Evolutionary conservation across 78 protist species (phyloP).

Genomic region (Isochrysis galbana): DNA sequence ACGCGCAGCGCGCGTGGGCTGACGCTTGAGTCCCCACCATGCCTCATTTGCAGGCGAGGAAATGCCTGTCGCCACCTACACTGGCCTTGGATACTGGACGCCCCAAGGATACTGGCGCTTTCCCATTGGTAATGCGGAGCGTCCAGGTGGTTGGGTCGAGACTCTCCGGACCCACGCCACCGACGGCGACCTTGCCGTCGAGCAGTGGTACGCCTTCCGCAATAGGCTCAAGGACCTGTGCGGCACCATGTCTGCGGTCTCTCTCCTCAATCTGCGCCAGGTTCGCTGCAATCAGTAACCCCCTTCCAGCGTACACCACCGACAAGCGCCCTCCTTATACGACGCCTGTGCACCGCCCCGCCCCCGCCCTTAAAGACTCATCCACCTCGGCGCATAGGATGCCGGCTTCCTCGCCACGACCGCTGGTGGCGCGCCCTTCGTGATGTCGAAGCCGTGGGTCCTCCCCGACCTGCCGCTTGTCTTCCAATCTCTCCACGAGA

Average conservation of each 20-base stretch:
- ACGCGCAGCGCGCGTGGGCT: too few species aligned
- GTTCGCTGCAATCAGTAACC: too few species aligned
- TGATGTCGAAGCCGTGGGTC: background rate
- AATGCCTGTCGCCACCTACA: background rate
- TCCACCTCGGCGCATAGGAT: too few species aligned
- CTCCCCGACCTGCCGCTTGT: background rate
- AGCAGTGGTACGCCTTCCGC: conserved; percentile 3
- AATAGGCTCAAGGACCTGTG: background rate
- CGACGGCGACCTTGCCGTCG: too few species aligned
- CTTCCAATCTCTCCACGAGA: conserved; percentile 20
- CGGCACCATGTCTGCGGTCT: background rate
- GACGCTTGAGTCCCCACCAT: too few species aligned
- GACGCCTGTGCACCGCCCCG: too few species aligned
- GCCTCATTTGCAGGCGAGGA: background rate
- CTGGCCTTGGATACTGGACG: conserved; percentile 12
- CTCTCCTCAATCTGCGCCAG: background rate
- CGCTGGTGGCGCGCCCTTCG: background rate
- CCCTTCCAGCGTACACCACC: too few species aligned
- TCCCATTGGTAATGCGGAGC: background rate
- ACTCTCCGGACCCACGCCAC: too few species aligned
- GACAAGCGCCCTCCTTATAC: too few species aligned
- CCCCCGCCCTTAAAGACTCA: too few species aligned
- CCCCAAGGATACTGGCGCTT: conserved; percentile 17
- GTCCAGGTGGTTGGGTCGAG: too few species aligned
- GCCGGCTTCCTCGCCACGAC: conserved; percentile 3